A percentile compares a stretch with the other conserved stretches of the same genome.
Evolutionary conservation across 768 basidiomycete species (phyloP).

Genomic region (Mrakia blollopis): DNA sequence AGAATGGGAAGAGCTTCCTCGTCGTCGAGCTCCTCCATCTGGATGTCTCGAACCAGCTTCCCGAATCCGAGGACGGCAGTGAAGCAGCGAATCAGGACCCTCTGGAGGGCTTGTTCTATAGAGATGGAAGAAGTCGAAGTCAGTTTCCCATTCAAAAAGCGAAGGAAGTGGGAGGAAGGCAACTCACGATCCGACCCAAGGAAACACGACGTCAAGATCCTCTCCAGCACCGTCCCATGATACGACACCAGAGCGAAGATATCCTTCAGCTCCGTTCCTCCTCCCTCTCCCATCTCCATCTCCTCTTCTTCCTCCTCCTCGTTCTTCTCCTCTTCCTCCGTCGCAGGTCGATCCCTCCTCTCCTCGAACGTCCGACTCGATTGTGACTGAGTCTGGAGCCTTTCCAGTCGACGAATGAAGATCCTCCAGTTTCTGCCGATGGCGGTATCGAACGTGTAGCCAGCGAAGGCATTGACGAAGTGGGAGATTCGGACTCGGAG

Average conservation of each 20-base stretch:
- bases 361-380: neutral
- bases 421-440: slow-evolving; percentile 70
- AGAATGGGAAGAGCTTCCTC: slow-evolving; percentile 59
- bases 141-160: neutral
- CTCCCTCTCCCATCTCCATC: slow-evolving; percentile 44
- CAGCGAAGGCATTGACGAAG: slow-evolving; percentile 62
- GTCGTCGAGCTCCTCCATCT: slow-evolving; percentile 56
- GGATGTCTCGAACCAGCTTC: slow-evolving; percentile 59
- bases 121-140: neutral
- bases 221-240: slow-evolving; percentile 66
- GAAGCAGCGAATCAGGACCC: slow-evolving; percentile 59
- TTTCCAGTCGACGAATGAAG: slow-evolving; percentile 48
- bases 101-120: slow-evolving; percentile 56
- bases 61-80: slow-evolving; percentile 65
- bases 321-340: slow-evolving; percentile 40
- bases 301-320: slow-evolving; percentile 29
- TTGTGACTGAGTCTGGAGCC: slow-evolving; percentile 19
- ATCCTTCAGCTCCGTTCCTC: slow-evolving; percentile 47
- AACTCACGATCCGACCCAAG: slow-evolving; percentile 55
- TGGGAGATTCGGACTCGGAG: slow-evolving; percentile 70
- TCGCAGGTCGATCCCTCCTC: neutral
- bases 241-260: slow-evolving; percentile 65
- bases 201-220: slow-evolving; percentile 70
- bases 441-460: slow-evolving; percentile 74
- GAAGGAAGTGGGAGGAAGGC: too few relatives aligned